Evolutionary conservation across 805 yeast species (phyloP).

Genomic region (Starmera caribaea): DNA sequence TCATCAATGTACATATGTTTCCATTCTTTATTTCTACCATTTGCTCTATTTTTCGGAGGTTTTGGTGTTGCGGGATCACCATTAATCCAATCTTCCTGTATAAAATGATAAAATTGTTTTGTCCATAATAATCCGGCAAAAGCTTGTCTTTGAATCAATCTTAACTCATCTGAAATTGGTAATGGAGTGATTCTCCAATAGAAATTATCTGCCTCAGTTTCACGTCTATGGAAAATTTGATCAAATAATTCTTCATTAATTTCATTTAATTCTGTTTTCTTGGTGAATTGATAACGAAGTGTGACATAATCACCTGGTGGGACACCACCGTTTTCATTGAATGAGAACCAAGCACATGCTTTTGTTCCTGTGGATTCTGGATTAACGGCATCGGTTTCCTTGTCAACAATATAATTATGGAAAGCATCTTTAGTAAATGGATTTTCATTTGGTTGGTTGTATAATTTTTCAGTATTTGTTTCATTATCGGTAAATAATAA

Average conservation of each 20-base stretch:
- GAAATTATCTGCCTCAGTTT: slow-evolving; percentile 86
- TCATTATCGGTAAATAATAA: slow-evolving; percentile 85
- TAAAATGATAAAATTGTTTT: slow-evolving; percentile 81
- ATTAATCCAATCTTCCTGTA: slow-evolving; percentile 75
- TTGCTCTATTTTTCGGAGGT: slow-evolving; percentile 76
- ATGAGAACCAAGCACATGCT: slow-evolving; percentile 74
- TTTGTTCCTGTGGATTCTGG: slow-evolving; percentile 71
- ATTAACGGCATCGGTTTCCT: slow-evolving; percentile 50
- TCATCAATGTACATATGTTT: slow-evolving; percentile 82
- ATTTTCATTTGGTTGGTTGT: slow-evolving; percentile 40
- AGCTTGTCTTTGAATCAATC: slow-evolving; percentile 86
- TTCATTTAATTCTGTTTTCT: slow-evolving; percentile 24
- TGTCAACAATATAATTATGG: slow-evolving; percentile 71
- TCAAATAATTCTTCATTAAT: slow-evolving; percentile 75
- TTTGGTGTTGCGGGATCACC: slow-evolving; percentile 79
- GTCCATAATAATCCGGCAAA: slow-evolving; percentile 93
- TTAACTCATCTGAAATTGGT: slow-evolving; percentile 70
- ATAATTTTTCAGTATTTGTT: slow-evolving; percentile 64
- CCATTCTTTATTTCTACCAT: slow-evolving; percentile 88
- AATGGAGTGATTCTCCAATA: slow-evolving; percentile 83
- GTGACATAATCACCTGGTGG: slow-evolving; percentile 86
- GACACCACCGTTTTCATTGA: slow-evolving; percentile 67
- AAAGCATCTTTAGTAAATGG: slow-evolving; percentile 82
- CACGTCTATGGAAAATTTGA: slow-evolving; percentile 54
- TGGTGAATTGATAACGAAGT: slow-evolving; percentile 63